phyloP scores from a whole-genome alignment of 2,329 filamentous ascomycete species.

The Aspergillus ibericus region DNA sequence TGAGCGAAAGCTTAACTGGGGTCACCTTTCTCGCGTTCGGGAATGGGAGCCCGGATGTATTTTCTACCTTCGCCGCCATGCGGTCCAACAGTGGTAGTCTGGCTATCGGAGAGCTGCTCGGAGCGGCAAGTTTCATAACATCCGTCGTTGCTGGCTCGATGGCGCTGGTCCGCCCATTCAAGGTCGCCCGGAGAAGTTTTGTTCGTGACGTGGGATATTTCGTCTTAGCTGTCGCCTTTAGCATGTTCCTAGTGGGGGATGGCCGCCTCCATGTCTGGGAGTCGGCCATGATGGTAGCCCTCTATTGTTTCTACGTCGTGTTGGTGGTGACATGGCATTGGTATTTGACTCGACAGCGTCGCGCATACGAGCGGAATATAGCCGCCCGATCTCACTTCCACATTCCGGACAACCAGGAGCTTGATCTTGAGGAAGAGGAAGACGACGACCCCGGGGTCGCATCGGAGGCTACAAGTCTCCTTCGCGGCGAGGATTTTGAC shows the following conservation, averaged over 20 bases:
- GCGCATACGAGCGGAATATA: slow-evolving; percentile 64
- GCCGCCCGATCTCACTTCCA: slow-evolving; percentile 74
- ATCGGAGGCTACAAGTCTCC: slow-evolving; percentile 46
- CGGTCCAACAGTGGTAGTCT: slow-evolving; percentile 94
- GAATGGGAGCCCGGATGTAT: slow-evolving; percentile 96
- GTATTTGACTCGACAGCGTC: slow-evolving; percentile 67
- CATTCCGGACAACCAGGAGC: slow-evolving; percentile 58
- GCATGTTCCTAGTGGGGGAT: slow-evolving; percentile 82
- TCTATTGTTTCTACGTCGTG: slow-evolving; percentile 85
- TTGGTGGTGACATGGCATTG: slow-evolving; percentile 93
- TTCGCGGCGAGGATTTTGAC: slow-evolving; percentile 62
- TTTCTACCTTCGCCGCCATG: slow-evolving; percentile 98
- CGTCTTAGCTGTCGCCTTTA: slow-evolving; percentile 79
- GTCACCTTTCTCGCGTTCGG: slow-evolving; percentile 97
- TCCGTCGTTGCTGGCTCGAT: slow-evolving; percentile 95
- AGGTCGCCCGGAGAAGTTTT: slow-evolving; percentile 85
- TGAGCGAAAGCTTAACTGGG: slow-evolving; percentile 94
- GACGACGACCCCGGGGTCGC: slow-evolving; percentile 55
- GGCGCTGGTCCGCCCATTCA: slow-evolving; percentile 94
- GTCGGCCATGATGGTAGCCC: slow-evolving; percentile 83
- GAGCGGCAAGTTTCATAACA: slow-evolving; percentile 93
- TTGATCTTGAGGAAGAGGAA: slow-evolving; percentile 57
- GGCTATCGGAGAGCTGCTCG: slow-evolving; percentile 91
- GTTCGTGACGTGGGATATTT: slow-evolving; percentile 92
- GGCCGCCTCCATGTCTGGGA: slow-evolving; percentile 85